Evolutionary conservation across 768 basidiomycete genomes (phyloP).

Genomic region (Amanita subjunquillea): DNA sequence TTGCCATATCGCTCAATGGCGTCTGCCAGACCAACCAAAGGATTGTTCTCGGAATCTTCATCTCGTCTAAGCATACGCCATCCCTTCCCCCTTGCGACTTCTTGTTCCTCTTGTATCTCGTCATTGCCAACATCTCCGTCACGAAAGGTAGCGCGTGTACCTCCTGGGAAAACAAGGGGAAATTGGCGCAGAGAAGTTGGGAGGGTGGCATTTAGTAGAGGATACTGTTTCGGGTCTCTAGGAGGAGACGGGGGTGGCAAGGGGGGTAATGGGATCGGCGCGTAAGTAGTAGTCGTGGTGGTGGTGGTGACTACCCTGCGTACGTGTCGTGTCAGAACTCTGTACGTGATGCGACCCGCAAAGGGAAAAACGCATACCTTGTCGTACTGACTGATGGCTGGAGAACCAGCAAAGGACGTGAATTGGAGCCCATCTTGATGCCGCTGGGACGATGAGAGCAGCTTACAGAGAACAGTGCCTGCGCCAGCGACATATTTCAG

Average conservation of each 20-base stretch:
- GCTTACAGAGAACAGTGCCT: slow-evolving; percentile 6
- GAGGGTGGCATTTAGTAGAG: slow-evolving; percentile 65
- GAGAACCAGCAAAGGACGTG: slow-evolving; percentile 59
- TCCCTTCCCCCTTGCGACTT: slow-evolving; percentile 50
- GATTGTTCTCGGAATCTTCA: slow-evolving; percentile 36
- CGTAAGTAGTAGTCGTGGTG: slow-evolving; percentile 82
- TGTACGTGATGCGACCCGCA: background rate
- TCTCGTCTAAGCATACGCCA: slow-evolving; percentile 73
- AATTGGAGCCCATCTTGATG: slow-evolving; percentile 47
- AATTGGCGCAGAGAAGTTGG: slow-evolving; percentile 66
- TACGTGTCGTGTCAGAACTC: slow-evolving; percentile 15
- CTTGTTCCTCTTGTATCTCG: slow-evolving; percentile 66
- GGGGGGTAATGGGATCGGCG: slow-evolving; percentile 75
- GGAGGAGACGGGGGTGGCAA: slow-evolving; percentile 63
- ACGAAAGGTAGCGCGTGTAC: slow-evolving; percentile 69
- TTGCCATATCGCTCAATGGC: slow-evolving; percentile 83
- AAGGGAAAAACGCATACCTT: slow-evolving; percentile 39
- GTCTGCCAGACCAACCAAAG: slow-evolving; percentile 58
- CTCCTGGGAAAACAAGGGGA: slow-evolving; percentile 73
- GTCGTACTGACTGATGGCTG: slow-evolving; percentile 81
- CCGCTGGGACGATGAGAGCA: slow-evolving; percentile 13
- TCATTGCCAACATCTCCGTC: slow-evolving; percentile 55
- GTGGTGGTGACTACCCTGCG: slow-evolving; percentile 83
- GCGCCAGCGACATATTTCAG: background rate
- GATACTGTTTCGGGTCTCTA: slow-evolving; percentile 73